phyloP scores from a whole-genome alignment of 495 filamentous ascomycete species.

The Mycothermus thermophilus region DNA sequence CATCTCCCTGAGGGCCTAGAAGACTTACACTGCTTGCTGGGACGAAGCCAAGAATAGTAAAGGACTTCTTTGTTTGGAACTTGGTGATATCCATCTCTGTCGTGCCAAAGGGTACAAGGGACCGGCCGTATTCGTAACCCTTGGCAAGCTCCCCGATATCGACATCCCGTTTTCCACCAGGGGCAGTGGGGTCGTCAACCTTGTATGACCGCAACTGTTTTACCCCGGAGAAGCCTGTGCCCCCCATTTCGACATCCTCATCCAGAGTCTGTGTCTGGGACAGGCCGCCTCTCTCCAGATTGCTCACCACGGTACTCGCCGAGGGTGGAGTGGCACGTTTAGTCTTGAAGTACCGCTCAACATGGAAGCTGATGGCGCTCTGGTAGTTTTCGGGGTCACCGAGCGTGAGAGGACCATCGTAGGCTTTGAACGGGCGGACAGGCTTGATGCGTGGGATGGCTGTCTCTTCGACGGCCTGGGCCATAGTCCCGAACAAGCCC shows the following conservation, averaged over 20 bases:
- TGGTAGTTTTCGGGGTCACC: constrained; percentile 63
- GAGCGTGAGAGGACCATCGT: constrained; percentile 66
- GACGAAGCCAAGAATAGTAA: constrained; percentile 82
- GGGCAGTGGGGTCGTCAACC: constrained; percentile 55
- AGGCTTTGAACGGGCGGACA: constrained; percentile 56
- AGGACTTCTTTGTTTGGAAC: constrained; percentile 55
- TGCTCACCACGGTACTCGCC: constrained; percentile 60
- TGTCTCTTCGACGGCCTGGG: constrained; percentile 67
- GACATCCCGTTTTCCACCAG: constrained; percentile 75
- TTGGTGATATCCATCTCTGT: constrained; percentile 71
- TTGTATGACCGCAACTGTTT: constrained; percentile 65
- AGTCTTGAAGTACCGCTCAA: constrained; percentile 81
- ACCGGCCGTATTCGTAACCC: constrained; percentile 88
- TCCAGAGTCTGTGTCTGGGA: constrained; percentile 35
- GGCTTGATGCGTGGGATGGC: constrained; percentile 57
- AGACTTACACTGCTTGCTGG: constrained; percentile 50
- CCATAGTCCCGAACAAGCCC: constrained; percentile 67
- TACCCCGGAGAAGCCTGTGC: constrained; percentile 45
- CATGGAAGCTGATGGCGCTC: constrained; percentile 67
- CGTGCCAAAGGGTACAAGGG: constrained; percentile 75
- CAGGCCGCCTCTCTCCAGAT: constrained; percentile 26
- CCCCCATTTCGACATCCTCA: constrained; percentile 29
- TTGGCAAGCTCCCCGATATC: constrained; percentile 73
- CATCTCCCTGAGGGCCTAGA: too few relatives aligned
- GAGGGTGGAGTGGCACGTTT: constrained; percentile 57